Evolutionary conservation across 2,329 filamentous ascomycete species (phyloP).

Genomic region (Penicillium sp.): DNA sequence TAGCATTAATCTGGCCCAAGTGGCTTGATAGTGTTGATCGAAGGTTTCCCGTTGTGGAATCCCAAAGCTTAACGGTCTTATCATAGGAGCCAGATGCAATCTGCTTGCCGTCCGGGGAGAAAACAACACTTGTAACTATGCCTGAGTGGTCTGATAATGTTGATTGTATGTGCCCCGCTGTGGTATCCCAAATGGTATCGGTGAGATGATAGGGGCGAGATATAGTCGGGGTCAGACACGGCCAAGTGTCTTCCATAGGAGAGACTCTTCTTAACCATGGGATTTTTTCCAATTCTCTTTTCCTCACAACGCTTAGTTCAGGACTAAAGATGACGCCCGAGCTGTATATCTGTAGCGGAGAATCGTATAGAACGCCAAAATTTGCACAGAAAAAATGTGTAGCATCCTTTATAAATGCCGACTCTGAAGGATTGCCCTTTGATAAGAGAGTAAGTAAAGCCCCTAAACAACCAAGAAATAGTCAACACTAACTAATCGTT

Average conservation of each 20-base stretch:
- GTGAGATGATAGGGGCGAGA: background rate
- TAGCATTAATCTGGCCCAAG: background rate
- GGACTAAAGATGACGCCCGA: conserved; percentile 18
- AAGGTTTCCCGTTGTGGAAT: conserved; percentile 3
- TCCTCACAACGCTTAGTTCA: conserved; percentile 12
- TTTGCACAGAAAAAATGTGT: conserved; percentile 13
- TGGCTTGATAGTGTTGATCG: conserved; percentile 6
- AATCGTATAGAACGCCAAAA: conserved; percentile 6
- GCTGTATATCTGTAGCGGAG: conserved; percentile 19
- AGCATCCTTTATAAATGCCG: conserved; percentile 11
- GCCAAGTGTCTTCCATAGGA: conserved; percentile 3
- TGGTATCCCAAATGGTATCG: conserved; percentile 10
- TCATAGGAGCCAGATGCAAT: conserved; percentile 14
- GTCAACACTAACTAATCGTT: conserved; percentile 4
- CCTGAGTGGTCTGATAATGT: conserved; percentile 2
- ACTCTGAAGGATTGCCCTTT: background rate
- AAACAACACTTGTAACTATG: conserved; percentile 4
- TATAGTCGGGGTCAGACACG: conserved; percentile 5
- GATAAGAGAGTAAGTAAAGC: too few species aligned
- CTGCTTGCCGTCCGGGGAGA: conserved; percentile 7
- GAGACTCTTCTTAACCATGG: conserved; percentile 6
- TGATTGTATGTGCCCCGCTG: background rate
- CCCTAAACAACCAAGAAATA: background rate
- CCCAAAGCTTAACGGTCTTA: conserved; percentile 12
- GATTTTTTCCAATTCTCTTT: conserved; percentile 6